Base-by-base conservation (phyloP, 1,284 basidiomycete genomes). In the Melampsora americana region DNA sequence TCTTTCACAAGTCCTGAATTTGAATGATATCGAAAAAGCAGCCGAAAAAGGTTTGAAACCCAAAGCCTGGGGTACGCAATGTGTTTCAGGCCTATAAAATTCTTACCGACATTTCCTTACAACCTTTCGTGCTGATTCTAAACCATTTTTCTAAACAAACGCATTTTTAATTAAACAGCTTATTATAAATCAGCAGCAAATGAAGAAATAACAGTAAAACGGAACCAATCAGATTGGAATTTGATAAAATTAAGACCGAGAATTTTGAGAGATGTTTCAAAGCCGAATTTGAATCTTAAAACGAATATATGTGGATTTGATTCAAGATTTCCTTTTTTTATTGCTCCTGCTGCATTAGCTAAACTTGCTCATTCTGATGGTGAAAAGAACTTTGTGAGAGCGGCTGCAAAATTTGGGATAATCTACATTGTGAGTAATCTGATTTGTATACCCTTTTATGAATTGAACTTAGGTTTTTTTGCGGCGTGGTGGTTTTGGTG, bases 261-360 rank as follows among this genome's bases (percentile, higher is more conserved):
- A 56, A n/a, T 56, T 2, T 56, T 56, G n/a, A 12, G 53, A 56
- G n/a, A 56, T 14, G 53, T 56, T 56, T 42, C 39, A 12, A 56
- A 1, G 2, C 6, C n/a, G 1, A 23, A 5, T 7, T 7, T 56
- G 6, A 56, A 56, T 5, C 26, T 56, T 23, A 9, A 5, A 7
- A 56, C 26, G 1, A 1, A 12, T 6, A 1, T 56, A 23, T 56
- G 20, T 23, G 18, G 18, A 5, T 56, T 56, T 23, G n/a, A 5
- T 23, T n/a, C 53, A 1, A 12, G 12, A 1, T 56, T 56, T 5
- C 53, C 53, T 56, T 56, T 56, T 12, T 56, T 56, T 23, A 56
- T 56, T 56, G 53, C 53, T 56, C 53, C 53, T 12, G 53, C 26
- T 56, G 53, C 53, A 56, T 56, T 56, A 28, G 53, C 53, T 56